Base-by-base conservation (phyloP, 208 protist species). In the Phytomonas serpens region DNA sequence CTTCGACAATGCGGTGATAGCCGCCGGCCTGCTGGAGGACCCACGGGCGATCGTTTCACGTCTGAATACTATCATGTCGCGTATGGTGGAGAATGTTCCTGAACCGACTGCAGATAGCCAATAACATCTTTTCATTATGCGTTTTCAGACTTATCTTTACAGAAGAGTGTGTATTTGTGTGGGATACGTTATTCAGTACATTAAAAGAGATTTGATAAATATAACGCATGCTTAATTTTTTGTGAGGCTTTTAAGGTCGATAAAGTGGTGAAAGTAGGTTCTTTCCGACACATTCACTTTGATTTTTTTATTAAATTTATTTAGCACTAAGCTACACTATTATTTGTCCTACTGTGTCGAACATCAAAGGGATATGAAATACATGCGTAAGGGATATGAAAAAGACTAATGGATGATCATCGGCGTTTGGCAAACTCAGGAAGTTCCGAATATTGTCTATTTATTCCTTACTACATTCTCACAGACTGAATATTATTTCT, bases 1-100 rank as follows among this genome's bases (percentile, higher is more conserved):
- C 2, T 97, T 98, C 75, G 93, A 98, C 78, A 98, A 98, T 74
- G 93, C 94, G 36, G 67, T 98, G 34, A 97, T 98, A 74, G 75
- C 90, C 36, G 94, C 94, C 6, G 93, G 93, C 23, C 77, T 98
- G 29, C 80, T 98, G 65, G 94, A 98, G 73, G 94, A 98, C 77
- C 93, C 94, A 27, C 88, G 94, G 71, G 86, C 79, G 40, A 96
- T 98, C 51, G 85, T 98, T n/a, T 76, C 79, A 14, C 82, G 93
- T 23, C 80, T 98, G 27, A 96, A 96, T 79, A 83, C 82, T 14
- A 92, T 98, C 76, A 95, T 97, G 89, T 88, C 86, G 4, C 84
- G 87, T 66, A 97, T 97, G 92, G 92, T 97, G 66, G 87, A 94
- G 38, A 87, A 86, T 38, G 89, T 97, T 16, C 76, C 80, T 3